Conservation (phyloP, 1,139 yeast genomes). For the Sugiyamaella castrensis region DNA sequence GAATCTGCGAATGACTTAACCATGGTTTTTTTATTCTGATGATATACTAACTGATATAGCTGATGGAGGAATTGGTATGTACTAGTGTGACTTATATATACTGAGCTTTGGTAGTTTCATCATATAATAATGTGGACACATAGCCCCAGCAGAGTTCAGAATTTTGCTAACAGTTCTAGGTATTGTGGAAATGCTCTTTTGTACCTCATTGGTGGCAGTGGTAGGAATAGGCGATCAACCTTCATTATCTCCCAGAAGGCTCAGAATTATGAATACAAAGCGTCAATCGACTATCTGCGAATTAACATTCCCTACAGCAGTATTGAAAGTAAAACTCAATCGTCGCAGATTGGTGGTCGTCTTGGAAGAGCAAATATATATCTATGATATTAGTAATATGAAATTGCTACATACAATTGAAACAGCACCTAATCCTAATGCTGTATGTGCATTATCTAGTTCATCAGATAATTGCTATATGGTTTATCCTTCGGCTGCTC, state of each 20-base stretch:
- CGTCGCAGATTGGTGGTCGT: slow-evolving; percentile 70
- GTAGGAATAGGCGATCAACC: slow-evolving; percentile 88
- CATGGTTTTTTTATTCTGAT: neutral
- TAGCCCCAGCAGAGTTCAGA: neutral
- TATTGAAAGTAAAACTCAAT: slow-evolving; percentile 74
- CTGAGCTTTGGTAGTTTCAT: neutral
- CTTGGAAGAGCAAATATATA: slow-evolving; percentile 79
- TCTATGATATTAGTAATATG: slow-evolving; percentile 88
- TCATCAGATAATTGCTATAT: slow-evolving; percentile 59
- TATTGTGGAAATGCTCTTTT: slow-evolving; percentile 85
- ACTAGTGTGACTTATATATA: neutral
- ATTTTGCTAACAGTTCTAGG: slow-evolving; percentile 23
- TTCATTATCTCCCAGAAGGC: slow-evolving; percentile 71
- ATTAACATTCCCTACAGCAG: slow-evolving; percentile 81
- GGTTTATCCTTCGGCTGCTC: slow-evolving; percentile 82
- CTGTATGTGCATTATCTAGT: slow-evolving; percentile 63
- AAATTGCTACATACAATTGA: slow-evolving; percentile 83
- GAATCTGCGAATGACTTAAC: too few species aligned
- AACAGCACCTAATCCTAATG: slow-evolving; percentile 61
- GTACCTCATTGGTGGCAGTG: slow-evolving; percentile 81
- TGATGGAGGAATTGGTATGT: slow-evolving; percentile 38
- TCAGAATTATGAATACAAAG: slow-evolving; percentile 80
- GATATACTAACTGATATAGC: slow-evolving; percentile 21
- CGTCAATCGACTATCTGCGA: slow-evolving; percentile 71
- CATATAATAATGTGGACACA: neutral